Evolutionary conservation across 2,329 filamentous ascomycete species (phyloP).

Genomic region (Neonectria coccinea): DNA sequence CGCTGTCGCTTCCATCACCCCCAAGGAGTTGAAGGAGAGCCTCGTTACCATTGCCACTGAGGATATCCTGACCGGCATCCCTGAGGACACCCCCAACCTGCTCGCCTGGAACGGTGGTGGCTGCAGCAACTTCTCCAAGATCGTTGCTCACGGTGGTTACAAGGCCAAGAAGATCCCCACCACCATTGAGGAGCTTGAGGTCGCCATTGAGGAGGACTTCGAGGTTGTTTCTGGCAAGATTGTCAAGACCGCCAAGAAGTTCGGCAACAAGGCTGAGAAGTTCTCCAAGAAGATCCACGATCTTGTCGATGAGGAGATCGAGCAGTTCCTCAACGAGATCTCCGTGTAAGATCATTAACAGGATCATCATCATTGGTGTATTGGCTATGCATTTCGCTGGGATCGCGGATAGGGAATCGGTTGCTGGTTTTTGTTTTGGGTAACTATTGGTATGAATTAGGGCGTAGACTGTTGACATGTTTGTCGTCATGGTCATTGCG

Average conservation of each 20-base stretch:
- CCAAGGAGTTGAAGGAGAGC: slow-evolving; percentile 92
- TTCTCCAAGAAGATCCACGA: slow-evolving; percentile 73
- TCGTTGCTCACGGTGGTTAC: slow-evolving; percentile 81
- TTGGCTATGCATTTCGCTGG: slow-evolving; percentile 43
- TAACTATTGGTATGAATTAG: slow-evolving; percentile 41
- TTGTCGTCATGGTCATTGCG: slow-evolving; percentile 29
- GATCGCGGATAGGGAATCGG: slow-evolving; percentile 40
- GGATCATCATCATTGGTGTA: slow-evolving; percentile 40
- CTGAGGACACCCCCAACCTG: slow-evolving; percentile 88
- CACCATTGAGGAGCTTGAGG: slow-evolving; percentile 70
- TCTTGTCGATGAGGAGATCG: slow-evolving; percentile 70
- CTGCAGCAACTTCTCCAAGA: slow-evolving; percentile 88
- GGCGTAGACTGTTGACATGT: slow-evolving; percentile 35
- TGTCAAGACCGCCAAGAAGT: slow-evolving; percentile 63
- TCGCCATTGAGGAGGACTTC: slow-evolving; percentile 71
- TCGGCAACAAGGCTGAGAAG: slow-evolving; percentile 69
- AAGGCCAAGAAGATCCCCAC: slow-evolving; percentile 62
- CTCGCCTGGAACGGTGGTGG: slow-evolving; percentile 99
- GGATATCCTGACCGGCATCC: slow-evolving; percentile 83
- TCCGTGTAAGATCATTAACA: slow-evolving; percentile 49
- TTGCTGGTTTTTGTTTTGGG: slow-evolving; percentile 45
- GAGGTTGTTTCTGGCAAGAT: slow-evolving; percentile 68
- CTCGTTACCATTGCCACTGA: slow-evolving; percentile 86
- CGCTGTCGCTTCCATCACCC: slow-evolving; percentile 88
- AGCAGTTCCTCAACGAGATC: slow-evolving; percentile 69